Percentiles rank a stretch among this genome's conserved stretches.
These are phyloP conservation scores for Antitrichia curtipendula DNA, from an alignment of 225 moss, liverwort and hornwort species.

Conservation along the genomic window DNA sequence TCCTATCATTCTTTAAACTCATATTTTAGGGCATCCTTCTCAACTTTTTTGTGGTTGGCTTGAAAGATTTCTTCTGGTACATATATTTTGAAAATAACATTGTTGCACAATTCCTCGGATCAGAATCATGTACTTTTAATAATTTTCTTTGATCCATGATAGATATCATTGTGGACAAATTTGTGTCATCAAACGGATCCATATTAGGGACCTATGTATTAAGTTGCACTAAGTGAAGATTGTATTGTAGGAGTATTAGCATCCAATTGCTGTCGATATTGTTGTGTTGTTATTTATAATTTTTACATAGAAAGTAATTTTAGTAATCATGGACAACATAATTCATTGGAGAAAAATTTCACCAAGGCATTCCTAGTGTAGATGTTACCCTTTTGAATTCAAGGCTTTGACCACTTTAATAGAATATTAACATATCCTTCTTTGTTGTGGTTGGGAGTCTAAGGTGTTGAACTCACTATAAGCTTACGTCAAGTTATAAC, in stretches of 20 bases:
- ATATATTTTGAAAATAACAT: no score
- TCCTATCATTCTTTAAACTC: neutral
- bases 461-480: no score
- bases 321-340: neutral
- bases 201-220: neutral
- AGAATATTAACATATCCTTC: neutral
- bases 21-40: neutral
- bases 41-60: neutral
- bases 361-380: neutral
- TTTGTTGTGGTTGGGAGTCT: neutral
- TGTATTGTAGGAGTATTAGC: neutral
- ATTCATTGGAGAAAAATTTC: neutral
- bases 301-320: neutral
- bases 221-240: neutral
- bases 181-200: neutral
- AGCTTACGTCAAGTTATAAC: neutral
- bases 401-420: neutral
- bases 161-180: neutral
- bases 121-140: neutral
- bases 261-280: neutral
- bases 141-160: neutral
- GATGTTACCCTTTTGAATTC: neutral
- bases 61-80: neutral
- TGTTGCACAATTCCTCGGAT: neutral
- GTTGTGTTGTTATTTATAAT: neutral